These are phyloP conservation scores for Exophiala sideris DNA, from an alignment of 2,329 filamentous ascomycete species.

Conservation along the genomic window DNA sequence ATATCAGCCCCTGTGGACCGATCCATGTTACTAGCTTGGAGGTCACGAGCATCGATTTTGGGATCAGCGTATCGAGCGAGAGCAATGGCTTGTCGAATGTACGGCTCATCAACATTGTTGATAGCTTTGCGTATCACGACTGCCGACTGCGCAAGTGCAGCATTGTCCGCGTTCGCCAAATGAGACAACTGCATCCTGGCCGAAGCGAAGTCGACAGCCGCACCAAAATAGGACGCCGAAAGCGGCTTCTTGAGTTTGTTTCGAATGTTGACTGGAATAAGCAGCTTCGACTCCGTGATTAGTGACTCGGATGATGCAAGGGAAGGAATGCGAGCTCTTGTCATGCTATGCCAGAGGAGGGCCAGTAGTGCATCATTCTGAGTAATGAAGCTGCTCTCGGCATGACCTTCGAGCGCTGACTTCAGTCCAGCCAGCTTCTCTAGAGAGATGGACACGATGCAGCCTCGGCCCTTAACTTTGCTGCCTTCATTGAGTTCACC, in stretches of 20 bases:
- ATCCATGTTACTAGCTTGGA: slow-evolving; percentile 29
- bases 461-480: slow-evolving; percentile 23
- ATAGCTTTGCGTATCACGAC: slow-evolving; percentile 36
- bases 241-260: slow-evolving; percentile 35
- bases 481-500: neutral
- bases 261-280: slow-evolving; percentile 40
- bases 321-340: slow-evolving; percentile 32
- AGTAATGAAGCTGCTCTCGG: slow-evolving; percentile 12
- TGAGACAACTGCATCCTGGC: slow-evolving; percentile 28
- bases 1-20: slow-evolving; percentile 27
- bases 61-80: slow-evolving; percentile 21
- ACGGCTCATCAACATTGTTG: slow-evolving; percentile 33
- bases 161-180: slow-evolving; percentile 24
- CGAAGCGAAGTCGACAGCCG: slow-evolving; percentile 39
- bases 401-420: slow-evolving; percentile 3
- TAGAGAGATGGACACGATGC: slow-evolving; percentile 22
- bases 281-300: slow-evolving; percentile 35
- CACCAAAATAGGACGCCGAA: slow-evolving; percentile 38
- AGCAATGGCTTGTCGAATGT: slow-evolving; percentile 27
- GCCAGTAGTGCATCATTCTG: slow-evolving; percentile 30
- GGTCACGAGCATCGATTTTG: slow-evolving; percentile 23
- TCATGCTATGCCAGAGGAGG: slow-evolving; percentile 36
- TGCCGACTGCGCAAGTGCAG: slow-evolving; percentile 36
- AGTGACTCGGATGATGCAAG: slow-evolving; percentile 30
- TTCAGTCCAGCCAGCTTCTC: slow-evolving; percentile 13